Evolutionary conservation across 441 rosid genomes (phyloP).

Genomic region (Pelargonium australe): DNA sequence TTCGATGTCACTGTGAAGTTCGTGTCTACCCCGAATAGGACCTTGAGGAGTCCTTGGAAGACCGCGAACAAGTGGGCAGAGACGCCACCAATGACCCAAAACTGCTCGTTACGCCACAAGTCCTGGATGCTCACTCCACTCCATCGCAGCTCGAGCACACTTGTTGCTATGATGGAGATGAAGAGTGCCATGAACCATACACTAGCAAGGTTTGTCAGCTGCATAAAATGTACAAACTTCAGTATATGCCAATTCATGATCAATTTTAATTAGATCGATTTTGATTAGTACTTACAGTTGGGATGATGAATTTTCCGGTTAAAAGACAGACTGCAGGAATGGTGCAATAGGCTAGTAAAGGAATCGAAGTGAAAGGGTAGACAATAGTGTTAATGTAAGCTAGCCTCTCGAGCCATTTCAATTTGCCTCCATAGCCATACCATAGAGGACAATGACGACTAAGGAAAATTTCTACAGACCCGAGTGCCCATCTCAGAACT

Average conservation of each 20-base stretch:
- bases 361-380: constrained; percentile 84
- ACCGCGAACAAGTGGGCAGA: constrained; percentile 93
- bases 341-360: constrained; percentile 88
- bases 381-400: constrained; percentile 86
- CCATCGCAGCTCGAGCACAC: constrained; percentile 98
- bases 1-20: constrained; percentile 95
- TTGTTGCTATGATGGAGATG: constrained; percentile 94
- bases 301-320: constrained; percentile 91
- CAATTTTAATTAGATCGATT: too few relatives aligned
- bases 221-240: constrained; percentile 26
- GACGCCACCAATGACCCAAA: constrained; percentile 99
- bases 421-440: constrained; percentile 88
- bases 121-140: constrained; percentile 98
- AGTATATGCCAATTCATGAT: not conserved
- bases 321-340: constrained; percentile 93
- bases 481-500: constrained; percentile 99
- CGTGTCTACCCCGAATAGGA: constrained; percentile 90
- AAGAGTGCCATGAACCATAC: constrained; percentile 98
- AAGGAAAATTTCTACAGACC: constrained; percentile 92
- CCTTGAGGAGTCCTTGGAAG: constrained; percentile 92
- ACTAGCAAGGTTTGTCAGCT: constrained; percentile 96
- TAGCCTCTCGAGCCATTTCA: constrained; percentile 91
- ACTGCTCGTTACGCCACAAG: constrained; percentile 99
- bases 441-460: constrained; percentile 98
- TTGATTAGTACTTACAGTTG: constrained; percentile 20